Base-by-base conservation (phyloP, 2,329 filamentous ascomycete genomes). In the Penicillium sp. region DNA sequence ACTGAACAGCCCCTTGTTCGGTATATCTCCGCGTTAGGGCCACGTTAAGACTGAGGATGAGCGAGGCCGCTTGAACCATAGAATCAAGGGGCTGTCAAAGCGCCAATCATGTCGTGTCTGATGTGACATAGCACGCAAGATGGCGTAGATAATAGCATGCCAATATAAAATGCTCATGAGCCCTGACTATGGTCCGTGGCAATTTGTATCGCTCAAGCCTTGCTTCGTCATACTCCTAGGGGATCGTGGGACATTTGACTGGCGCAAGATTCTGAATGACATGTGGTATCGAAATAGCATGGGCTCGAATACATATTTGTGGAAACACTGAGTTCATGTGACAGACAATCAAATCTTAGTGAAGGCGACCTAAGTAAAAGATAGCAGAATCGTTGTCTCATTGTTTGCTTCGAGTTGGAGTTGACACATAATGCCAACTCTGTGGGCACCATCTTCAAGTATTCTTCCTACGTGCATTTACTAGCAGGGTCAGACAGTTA, bases 41-140 rank as follows among this genome's bases (percentile, higher is more conserved):
- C 52, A 51, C 52, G 52, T 23, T 51, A 41, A 41, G 40, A 27
- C 32, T 35, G 32, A 42, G 12, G 13, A 46, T 44, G 32, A 50
- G 15, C 18, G 21, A 34, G 29, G 15, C 31, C 21, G 27, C 25
- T 52, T 47, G 18, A 15, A 12, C 6, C 8, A 29, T 18, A 35
- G 29, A 25, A 55, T 46, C 47, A 51, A 55, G 52, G 52, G 41
- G 40, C 6, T 27, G n/a, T 9, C n/a, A 18, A 37, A 9, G 32
- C 6, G 8, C 32, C 27, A 54, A 45, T 54, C 18, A 51, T 45
- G 18, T 34, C 34, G 47, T 23, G 9, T n/a, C 12, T n/a, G 31
- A 37, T 51, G 47, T 32, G 41, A 46, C 40, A 35, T 46, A 41
- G 35, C 47, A 41, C 29, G 47, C 13, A 51, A 40, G 12, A 54